Conservation (phyloP, 106 monocot genomes). For the Posidonia australis region DNA sequence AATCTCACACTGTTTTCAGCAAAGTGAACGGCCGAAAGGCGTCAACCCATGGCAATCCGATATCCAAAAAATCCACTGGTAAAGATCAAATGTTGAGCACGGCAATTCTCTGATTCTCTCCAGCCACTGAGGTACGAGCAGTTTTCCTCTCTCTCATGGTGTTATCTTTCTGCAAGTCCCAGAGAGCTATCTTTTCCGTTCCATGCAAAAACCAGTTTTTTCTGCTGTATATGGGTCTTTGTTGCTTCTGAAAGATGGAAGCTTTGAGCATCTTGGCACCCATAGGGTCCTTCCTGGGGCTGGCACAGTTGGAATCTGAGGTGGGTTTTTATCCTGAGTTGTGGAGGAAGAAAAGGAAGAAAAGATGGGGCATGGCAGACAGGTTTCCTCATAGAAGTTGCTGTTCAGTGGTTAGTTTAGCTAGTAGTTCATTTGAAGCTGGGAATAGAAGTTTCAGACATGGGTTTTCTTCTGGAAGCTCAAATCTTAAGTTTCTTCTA, state of each 20-base stretch:
- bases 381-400: background rate
- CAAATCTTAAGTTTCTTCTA: conserved; percentile 3
- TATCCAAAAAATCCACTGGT: no score
- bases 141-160: no score
- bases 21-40: no score
- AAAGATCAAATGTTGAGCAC: no score
- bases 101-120: no score
- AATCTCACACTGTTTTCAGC: no score
- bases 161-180: no score
- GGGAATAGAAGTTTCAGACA: conserved; percentile 1
- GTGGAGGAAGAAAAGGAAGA: conserved; percentile 23
- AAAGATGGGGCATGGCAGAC: background rate
- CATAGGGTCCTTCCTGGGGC: conserved; percentile 17
- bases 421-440: conserved; percentile 4
- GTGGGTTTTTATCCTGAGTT: conserved; percentile 1
- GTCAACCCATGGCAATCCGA: no score
- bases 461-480: conserved; percentile 11
- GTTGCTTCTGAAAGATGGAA: conserved; percentile 28
- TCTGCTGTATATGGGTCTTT: background rate
- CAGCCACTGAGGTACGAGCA: no score
- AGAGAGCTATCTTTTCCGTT: no score
- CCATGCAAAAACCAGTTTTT: background rate
- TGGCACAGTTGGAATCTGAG: conserved; percentile 23
- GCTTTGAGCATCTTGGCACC: conserved; percentile 29
- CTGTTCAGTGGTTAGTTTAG: background rate